These are phyloP conservation scores for Phytophthora aleatoria DNA, from an alignment of 352 stramenopile genomes.

Conservation along the genomic window DNA sequence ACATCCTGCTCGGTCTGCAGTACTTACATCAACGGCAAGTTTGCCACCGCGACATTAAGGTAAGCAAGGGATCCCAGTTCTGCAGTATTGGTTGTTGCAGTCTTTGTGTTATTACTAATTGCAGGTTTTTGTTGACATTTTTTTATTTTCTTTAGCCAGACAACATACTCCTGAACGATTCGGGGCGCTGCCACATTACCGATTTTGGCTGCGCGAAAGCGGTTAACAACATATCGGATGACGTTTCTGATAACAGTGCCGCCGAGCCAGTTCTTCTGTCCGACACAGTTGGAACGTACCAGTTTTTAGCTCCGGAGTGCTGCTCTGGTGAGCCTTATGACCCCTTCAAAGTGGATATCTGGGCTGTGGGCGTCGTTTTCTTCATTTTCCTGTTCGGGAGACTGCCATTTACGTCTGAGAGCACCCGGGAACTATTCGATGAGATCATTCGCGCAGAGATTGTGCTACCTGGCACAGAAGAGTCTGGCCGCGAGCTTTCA, in stretches of 20 bases:
- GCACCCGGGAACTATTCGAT: constrained; percentile 81
- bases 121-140: neutral
- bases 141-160: constrained; percentile 56
- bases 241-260: neutral
- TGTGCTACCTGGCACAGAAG: constrained; percentile 30
- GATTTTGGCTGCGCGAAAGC: constrained; percentile 88
- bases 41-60: constrained; percentile 92
- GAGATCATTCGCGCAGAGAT: constrained; percentile 59
- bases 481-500: constrained; percentile 14
- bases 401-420: constrained; percentile 81
- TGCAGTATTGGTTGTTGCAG: neutral
- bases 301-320: constrained; percentile 90
- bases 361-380: constrained; percentile 83
- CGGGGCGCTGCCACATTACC: constrained; percentile 78
- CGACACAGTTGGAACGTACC: constrained; percentile 90
- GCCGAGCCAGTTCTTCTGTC: constrained; percentile 44
- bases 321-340: constrained; percentile 85
- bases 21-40: constrained; percentile 81
- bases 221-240: constrained; percentile 11
- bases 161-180: constrained; percentile 87
- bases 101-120: constrained; percentile 1
- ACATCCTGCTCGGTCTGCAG: constrained; percentile 79
- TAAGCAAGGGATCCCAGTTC: constrained; percentile 20
- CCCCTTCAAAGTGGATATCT: constrained; percentile 85
- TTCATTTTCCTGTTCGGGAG: constrained; percentile 88